A percentile compares a stretch with the other conserved stretches of the same genome.
Conservation (phyloP, 352 stramenopile species). For the Phytopythium vexans region DNA sequence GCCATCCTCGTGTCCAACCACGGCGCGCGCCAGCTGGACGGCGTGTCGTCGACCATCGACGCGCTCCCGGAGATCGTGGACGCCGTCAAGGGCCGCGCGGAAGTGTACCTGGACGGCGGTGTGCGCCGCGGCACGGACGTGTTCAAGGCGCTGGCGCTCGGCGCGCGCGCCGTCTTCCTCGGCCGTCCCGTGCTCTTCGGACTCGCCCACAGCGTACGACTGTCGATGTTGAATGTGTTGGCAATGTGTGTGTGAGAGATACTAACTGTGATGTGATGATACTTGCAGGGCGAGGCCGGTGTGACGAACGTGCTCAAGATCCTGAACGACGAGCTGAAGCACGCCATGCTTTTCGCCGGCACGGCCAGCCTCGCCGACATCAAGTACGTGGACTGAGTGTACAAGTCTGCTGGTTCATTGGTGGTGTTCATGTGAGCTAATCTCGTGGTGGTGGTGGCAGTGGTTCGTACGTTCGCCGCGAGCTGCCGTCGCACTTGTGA, state of each 20-base stretch:
- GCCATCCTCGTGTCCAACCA: conserved; percentile 94
- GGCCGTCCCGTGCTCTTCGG: conserved; percentile 94
- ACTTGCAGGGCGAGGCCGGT: conserved; percentile 69
- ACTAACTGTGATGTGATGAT: not conserved
- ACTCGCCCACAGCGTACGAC: conserved; percentile 84
- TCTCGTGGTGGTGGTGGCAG: conserved; percentile 9
- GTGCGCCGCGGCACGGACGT: conserved; percentile 94
- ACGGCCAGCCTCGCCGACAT: conserved; percentile 71
- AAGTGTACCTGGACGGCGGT: conserved; percentile 94
- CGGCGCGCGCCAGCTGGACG: conserved; percentile 91
- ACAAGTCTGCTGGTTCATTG: not conserved
- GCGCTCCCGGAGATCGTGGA: conserved; percentile 88
- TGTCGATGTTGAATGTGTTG: not conserved
- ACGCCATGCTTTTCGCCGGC: conserved; percentile 88
- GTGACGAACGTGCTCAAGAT: conserved; percentile 89
- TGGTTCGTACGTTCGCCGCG: conserved; percentile 29
- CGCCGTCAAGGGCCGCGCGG: conserved; percentile 74
- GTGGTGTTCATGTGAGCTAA: not conserved
- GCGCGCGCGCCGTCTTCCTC: conserved; percentile 93
- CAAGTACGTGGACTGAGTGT: conserved; percentile 40
- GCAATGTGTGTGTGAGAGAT: not conserved
- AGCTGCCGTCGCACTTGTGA: conserved; percentile 12
- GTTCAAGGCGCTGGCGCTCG: conserved; percentile 92
- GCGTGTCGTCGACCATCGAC: conserved; percentile 89
- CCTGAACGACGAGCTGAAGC: conserved; percentile 90